Conservation (phyloP, 2,329 filamentous ascomycete genomes). For the Aureobasidium pullulans region DNA sequence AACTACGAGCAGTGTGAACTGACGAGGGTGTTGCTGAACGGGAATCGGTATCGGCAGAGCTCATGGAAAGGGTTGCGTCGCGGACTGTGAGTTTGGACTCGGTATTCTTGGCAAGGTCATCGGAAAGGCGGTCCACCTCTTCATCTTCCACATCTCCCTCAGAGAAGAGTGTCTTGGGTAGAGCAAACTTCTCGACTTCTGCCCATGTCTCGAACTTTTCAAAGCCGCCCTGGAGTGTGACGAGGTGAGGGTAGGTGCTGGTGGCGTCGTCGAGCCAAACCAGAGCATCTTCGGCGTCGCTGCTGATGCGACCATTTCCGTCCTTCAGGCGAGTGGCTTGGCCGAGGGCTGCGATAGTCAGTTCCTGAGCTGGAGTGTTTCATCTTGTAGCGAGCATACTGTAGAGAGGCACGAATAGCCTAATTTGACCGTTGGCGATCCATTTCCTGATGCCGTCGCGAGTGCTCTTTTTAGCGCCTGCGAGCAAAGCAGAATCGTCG, state of each 20-base stretch:
- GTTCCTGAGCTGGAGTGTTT: background rate
- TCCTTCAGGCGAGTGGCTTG: slow-evolving; percentile 17
- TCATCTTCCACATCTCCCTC: slow-evolving; percentile 38
- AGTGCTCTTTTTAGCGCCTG: slow-evolving; percentile 45
- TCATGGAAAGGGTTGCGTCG: slow-evolving; percentile 34
- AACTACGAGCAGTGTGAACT: slow-evolving; percentile 30
- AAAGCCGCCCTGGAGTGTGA: slow-evolving; percentile 41
- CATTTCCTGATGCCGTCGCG: slow-evolving; percentile 46
- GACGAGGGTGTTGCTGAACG: slow-evolving; percentile 35
- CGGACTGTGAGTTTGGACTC: slow-evolving; percentile 23
- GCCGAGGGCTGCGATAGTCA: slow-evolving; percentile 13
- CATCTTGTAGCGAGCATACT: slow-evolving; percentile 30
- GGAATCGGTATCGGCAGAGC: slow-evolving; percentile 36
- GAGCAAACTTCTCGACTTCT: slow-evolving; percentile 42
- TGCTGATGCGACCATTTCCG: slow-evolving; percentile 13
- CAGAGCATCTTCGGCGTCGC: slow-evolving; percentile 32
- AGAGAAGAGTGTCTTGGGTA: slow-evolving; percentile 43
- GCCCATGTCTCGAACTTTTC: slow-evolving; percentile 42
- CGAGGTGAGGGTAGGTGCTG: slow-evolving; percentile 34
- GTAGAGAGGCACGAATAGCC: slow-evolving; percentile 45
- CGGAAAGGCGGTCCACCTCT: slow-evolving; percentile 18
- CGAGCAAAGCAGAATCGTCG: slow-evolving; percentile 44
- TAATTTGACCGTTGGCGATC: slow-evolving; percentile 42
- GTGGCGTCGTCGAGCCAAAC: slow-evolving; percentile 46
- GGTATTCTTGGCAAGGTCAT: slow-evolving; percentile 1